Conservation (phyloP, 2,329 filamentous ascomycete genomes). For the Fusarium verrucosum region DNA sequence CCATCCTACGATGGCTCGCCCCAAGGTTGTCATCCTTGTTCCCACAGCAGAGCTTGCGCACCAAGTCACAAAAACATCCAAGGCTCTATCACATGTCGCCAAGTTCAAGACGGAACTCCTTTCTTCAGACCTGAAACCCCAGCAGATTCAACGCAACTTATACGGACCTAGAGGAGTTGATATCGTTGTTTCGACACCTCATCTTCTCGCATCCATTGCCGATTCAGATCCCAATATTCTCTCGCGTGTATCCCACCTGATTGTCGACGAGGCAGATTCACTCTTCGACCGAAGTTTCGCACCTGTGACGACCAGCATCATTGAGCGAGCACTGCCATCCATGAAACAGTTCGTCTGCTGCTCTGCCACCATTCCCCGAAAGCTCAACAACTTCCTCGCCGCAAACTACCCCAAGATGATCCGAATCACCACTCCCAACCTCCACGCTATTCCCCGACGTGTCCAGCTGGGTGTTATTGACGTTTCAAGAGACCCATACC, state of each 20-base stretch:
- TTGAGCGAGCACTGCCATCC: conserved; percentile 83
- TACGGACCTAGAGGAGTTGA: conserved; percentile 86
- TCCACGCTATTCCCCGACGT: conserved; percentile 93
- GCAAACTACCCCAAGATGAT: conserved; percentile 83
- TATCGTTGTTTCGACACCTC: conserved; percentile 86
- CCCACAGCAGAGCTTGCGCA: conserved; percentile 91
- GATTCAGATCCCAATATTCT: conserved; percentile 91
- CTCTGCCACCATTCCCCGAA: conserved; percentile 93
- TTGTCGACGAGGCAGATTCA: conserved; percentile 96
- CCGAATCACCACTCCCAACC: conserved; percentile 91
- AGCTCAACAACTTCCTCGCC: conserved; percentile 85
- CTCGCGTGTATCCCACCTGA: conserved; percentile 86
- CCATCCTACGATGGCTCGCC: conserved; percentile 79
- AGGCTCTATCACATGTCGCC: conserved; percentile 81
- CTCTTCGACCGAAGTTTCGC: conserved; percentile 93
- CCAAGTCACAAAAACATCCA: conserved; percentile 84
- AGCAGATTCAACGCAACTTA: conserved; percentile 83
- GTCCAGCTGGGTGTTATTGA: conserved; percentile 95
- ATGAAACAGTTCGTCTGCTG: conserved; percentile 89
- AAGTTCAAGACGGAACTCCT: conserved; percentile 89
- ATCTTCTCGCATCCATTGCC: conserved; percentile 87
- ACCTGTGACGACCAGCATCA: conserved; percentile 80
- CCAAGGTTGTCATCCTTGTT: conserved; percentile 85
- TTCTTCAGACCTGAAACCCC: conserved; percentile 78
- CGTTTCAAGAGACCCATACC: conserved; percentile 90